Conservation (phyloP, 2,329 filamentous ascomycete species). For the Fusarium sp. region DNA sequence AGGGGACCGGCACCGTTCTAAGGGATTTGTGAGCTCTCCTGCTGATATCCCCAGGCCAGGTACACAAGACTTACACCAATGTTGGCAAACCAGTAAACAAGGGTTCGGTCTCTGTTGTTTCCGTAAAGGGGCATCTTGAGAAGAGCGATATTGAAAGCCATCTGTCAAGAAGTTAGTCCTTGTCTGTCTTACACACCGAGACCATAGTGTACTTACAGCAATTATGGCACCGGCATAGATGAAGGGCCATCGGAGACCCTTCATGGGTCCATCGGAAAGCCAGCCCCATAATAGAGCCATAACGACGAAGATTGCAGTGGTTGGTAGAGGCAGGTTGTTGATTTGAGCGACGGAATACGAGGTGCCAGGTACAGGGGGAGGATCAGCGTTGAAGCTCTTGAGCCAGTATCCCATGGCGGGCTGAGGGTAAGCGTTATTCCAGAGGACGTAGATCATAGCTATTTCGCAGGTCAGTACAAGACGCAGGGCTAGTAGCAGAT, state of each 20-base stretch:
- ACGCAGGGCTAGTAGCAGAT: fast-evolving
- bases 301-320: constrained; percentile 28
- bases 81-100: constrained; percentile 34
- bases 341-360: constrained; percentile 1
- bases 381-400: neutral
- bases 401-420: constrained; percentile 1
- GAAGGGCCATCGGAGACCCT: constrained; percentile 24
- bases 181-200: fast-evolving
- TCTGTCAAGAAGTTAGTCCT: neutral
- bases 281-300: constrained; percentile 28
- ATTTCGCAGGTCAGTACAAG: neutral
- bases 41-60: no score
- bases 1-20: constrained; percentile 29
- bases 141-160: constrained; percentile 18
- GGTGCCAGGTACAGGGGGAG: neutral
- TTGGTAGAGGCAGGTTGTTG: constrained; percentile 19
- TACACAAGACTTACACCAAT: constrained; percentile 27
- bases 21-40: neutral
- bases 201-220: neutral
- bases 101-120: constrained; percentile 11
- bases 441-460: constrained; percentile 7
- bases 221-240: constrained; percentile 29
- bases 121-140: constrained; percentile 29
- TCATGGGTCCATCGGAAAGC: constrained; percentile 28
- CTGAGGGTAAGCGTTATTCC: constrained; percentile 2